A percentile compares a stretch with the other conserved stretches of the same genome.
These are phyloP conservation scores for Auricularia cornea DNA, from an alignment of 768 basidiomycete genomes.

Conservation along the genomic window DNA sequence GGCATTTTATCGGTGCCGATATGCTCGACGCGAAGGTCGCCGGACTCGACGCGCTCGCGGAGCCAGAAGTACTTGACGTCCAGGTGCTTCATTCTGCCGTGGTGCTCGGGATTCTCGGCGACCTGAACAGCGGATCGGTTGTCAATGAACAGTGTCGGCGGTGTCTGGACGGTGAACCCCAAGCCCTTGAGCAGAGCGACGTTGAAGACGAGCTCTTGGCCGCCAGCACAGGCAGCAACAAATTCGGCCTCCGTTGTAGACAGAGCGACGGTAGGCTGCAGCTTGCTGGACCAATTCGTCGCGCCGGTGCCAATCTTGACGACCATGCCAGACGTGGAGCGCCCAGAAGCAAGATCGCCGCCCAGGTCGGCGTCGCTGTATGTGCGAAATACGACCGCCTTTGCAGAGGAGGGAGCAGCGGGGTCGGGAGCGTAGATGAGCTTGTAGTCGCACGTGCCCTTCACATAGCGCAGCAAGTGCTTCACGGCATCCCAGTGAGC, in stretches of 20 bases:
- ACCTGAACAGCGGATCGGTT: constrained; percentile 27
- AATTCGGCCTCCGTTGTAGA: constrained; percentile 22
- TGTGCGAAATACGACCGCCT: constrained; percentile 11
- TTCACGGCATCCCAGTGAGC: constrained; percentile 32
- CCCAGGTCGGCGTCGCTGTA: constrained; percentile 26
- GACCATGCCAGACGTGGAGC: constrained; percentile 29
- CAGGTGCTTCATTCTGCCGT: constrained; percentile 25
- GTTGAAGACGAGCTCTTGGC: constrained; percentile 17
- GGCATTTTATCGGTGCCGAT: constrained; percentile 14
- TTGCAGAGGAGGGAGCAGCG: constrained; percentile 1
- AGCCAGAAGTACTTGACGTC: constrained; percentile 22
- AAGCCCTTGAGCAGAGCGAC: constrained; percentile 13
- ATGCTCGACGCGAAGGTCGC: constrained; percentile 10
- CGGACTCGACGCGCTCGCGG: constrained; percentile 12
- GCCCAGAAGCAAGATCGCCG: constrained; percentile 16
- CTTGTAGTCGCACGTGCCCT: constrained; percentile 21
- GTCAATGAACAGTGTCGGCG: constrained; percentile 25
- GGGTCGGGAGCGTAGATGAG: background rate
- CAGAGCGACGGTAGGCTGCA: constrained; percentile 32
- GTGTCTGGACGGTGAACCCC: constrained; percentile 6
- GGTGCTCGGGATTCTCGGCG: constrained; percentile 19
- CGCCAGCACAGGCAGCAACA: constrained; percentile 10
- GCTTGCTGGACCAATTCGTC: constrained; percentile 29
- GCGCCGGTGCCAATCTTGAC: constrained; percentile 28
- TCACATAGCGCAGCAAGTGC: constrained; percentile 28